Conservation (phyloP, 345 rosid genomes). For the Sapria himalayana region DNA sequence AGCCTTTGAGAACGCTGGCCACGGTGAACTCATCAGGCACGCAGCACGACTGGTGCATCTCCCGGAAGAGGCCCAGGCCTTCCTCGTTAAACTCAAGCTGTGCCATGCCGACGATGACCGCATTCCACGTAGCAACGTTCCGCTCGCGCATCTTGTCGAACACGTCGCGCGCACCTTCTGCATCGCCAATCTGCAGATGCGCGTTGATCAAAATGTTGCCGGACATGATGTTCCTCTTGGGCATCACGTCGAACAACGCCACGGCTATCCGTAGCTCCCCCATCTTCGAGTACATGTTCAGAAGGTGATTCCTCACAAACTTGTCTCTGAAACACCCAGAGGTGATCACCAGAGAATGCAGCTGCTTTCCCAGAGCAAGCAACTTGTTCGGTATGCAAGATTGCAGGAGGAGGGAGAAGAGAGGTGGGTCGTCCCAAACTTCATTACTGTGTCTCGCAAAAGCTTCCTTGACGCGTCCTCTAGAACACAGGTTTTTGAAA, state of each 20-base stretch:
- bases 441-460: slow-evolving; percentile 19
- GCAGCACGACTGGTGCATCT: slow-evolving; percentile 33
- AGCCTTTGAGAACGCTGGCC: slow-evolving; percentile 47
- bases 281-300: slow-evolving; percentile 50
- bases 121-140: slow-evolving; percentile 55
- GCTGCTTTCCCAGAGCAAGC: slow-evolving; percentile 25
- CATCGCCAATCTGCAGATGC: slow-evolving; percentile 20
- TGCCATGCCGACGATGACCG: slow-evolving; percentile 29
- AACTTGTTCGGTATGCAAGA: slow-evolving; percentile 22
- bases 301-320: slow-evolving; percentile 49
- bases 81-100: slow-evolving; percentile 39
- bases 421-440: slow-evolving; percentile 41
- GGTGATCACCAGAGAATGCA: slow-evolving; percentile 40
- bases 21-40: slow-evolving; percentile 37
- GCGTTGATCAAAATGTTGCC: slow-evolving; percentile 51
- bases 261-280: slow-evolving; percentile 26
- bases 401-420: slow-evolving; percentile 34
- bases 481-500: slow-evolving; percentile 26
- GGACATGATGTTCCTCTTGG: slow-evolving; percentile 47
- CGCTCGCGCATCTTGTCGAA: slow-evolving; percentile 46
- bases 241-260: slow-evolving; percentile 24
- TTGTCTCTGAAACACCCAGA: slow-evolving; percentile 45
- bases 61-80: slow-evolving; percentile 27
- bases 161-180: slow-evolving; percentile 29
- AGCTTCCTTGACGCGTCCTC: slow-evolving; percentile 39